phyloP scores from a whole-genome alignment of 805 yeast species.

The Clavispora phyllophila region DNA sequence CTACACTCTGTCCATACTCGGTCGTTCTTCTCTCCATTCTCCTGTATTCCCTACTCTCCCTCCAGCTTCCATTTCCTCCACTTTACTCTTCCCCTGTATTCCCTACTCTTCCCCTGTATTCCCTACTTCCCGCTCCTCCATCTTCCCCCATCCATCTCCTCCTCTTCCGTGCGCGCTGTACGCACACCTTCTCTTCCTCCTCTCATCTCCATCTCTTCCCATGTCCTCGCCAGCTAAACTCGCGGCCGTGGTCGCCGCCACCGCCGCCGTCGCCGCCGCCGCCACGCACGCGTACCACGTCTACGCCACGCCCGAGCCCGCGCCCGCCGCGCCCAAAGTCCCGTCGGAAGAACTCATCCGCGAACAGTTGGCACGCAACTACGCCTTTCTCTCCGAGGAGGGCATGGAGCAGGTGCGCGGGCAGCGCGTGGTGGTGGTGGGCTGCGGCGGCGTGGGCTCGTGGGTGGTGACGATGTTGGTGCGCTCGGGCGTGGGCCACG shows the following conservation, averaged over 20 bases:
- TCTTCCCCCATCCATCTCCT: too few species aligned
- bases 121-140: too few species aligned
- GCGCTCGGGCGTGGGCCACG: slow-evolving; percentile 79
- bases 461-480: slow-evolving; percentile 91
- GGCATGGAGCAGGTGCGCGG: slow-evolving; percentile 72
- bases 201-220: neutral
- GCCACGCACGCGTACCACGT: slow-evolving; percentile 5
- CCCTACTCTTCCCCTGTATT: too few species aligned
- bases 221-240: slow-evolving; percentile 7
- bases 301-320: neutral
- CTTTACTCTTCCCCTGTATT: too few species aligned
- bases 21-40: too few species aligned
- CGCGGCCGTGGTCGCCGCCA: slow-evolving; percentile 10
- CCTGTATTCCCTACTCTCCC: too few species aligned
- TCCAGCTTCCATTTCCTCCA: too few species aligned
- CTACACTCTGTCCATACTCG: too few species aligned
- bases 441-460: slow-evolving; percentile 98
- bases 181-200: too few species aligned
- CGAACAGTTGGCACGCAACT: slow-evolving; percentile 91
- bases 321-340: neutral
- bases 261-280: slow-evolving; percentile 10
- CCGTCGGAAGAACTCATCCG: slow-evolving; percentile 63
- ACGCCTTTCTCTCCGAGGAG: slow-evolving; percentile 83
- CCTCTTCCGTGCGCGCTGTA: too few species aligned
- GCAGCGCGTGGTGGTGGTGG: slow-evolving; percentile 72